Percentiles rank a stretch among this genome's conserved stretches.
Evolutionary conservation across 495 filamentous ascomycete genomes (phyloP).

Genomic region (Hypoxylon fuscum): DNA sequence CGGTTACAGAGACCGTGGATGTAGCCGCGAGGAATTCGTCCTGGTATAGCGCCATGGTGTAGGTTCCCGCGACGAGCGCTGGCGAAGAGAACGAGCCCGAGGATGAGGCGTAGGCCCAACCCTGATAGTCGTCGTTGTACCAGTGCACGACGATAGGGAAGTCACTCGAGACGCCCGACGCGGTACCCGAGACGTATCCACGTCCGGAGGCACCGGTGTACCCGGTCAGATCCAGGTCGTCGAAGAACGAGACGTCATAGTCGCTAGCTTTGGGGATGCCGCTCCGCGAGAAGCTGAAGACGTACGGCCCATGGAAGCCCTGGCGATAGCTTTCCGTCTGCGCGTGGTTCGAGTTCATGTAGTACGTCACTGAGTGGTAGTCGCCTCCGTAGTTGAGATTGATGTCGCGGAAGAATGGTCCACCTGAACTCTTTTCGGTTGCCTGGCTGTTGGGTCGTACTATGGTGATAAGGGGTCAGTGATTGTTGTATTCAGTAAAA

Average conservation of each 20-base stretch:
- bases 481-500: slow-evolving; percentile 6
- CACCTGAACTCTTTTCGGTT: slow-evolving; percentile 56
- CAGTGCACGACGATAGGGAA: slow-evolving; percentile 45
- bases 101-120: slow-evolving; percentile 37
- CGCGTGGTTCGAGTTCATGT: slow-evolving; percentile 63
- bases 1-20: slow-evolving; percentile 34
- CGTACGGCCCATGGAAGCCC: slow-evolving; percentile 48
- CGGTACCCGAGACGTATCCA: slow-evolving; percentile 42
- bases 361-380: slow-evolving; percentile 64
- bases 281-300: slow-evolving; percentile 43
- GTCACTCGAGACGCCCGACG: slow-evolving; percentile 38
- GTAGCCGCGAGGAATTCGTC: slow-evolving; percentile 45
- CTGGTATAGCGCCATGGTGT: slow-evolving; percentile 46
- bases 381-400: slow-evolving; percentile 60
- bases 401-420: slow-evolving; percentile 52
- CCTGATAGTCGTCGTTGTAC: slow-evolving; percentile 43
- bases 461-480: slow-evolving; percentile 42
- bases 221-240: slow-evolving; percentile 40
- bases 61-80: slow-evolving; percentile 42
- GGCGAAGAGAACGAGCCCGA: slow-evolving; percentile 39
- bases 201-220: slow-evolving; percentile 44
- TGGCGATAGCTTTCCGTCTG: slow-evolving; percentile 45
- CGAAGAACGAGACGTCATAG: slow-evolving; percentile 47
- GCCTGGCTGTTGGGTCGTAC: slow-evolving; percentile 53
- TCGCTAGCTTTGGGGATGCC: slow-evolving; percentile 42